phyloP scores from a whole-genome alignment of 2,329 filamentous ascomycete genomes.

The Alternaria dauci region DNA sequence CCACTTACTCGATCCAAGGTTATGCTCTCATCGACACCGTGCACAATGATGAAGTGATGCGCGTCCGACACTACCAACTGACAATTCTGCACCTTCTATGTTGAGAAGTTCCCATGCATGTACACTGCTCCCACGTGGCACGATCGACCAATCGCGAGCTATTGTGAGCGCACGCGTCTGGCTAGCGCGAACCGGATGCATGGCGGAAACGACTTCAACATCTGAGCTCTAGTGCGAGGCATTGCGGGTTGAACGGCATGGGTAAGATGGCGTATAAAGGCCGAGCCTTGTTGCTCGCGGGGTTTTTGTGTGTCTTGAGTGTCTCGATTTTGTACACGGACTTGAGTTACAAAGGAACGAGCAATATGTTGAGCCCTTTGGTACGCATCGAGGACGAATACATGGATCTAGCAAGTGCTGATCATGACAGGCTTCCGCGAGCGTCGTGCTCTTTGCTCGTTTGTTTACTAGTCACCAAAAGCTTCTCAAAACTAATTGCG shows the following conservation, averaged over 20 bases:
- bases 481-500: conserved; percentile 6
- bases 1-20: not conserved
- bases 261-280: conserved; percentile 20
- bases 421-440: conserved; percentile 22
- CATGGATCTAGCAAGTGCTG: not conserved
- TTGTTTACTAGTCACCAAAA: not conserved
- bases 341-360: not conserved
- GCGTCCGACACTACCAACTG: not conserved
- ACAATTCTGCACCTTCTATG: not conserved
- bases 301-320: conserved; percentile 6
- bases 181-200: not conserved
- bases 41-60: not conserved
- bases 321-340: conserved; percentile 1
- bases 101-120: not conserved
- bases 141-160: conserved; percentile 19
- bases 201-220: conserved; percentile 9
- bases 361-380: conserved; percentile 23
- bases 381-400: conserved; percentile 8
- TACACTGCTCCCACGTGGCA: not conserved
- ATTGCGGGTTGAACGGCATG: conserved; percentile 6
- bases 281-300: conserved; percentile 15
- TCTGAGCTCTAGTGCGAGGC: conserved; percentile 16
- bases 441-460: conserved; percentile 34
- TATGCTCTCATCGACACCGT: not conserved
- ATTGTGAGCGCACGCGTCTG: conserved; percentile 22